Evolutionary conservation across 352 stramenopile species (phyloP).

Genomic region (Phytophthora fragariaefolia): DNA sequence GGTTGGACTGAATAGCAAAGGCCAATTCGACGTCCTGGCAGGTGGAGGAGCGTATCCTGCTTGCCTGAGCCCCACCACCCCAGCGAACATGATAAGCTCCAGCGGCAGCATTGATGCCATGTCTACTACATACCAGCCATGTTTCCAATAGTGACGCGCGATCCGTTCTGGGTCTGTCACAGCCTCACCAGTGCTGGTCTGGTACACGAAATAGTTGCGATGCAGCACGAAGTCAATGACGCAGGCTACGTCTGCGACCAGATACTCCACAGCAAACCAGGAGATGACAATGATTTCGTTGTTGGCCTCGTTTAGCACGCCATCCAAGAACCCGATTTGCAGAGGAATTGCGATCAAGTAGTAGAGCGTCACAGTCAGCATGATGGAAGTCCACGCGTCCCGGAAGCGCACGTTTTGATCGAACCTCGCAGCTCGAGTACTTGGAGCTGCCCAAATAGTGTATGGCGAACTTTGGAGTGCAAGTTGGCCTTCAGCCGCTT

Average conservation of each 20-base stretch:
- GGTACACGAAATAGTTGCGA: slow-evolving; percentile 61
- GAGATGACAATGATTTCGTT: slow-evolving; percentile 34
- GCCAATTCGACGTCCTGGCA: slow-evolving; percentile 31
- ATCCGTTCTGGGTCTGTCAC: slow-evolving; percentile 49
- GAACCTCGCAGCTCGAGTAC: slow-evolving; percentile 12
- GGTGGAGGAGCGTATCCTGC: slow-evolving; percentile 23
- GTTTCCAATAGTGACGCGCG: slow-evolving; percentile 50
- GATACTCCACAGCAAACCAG: slow-evolving; percentile 63
- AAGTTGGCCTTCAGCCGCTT: slow-evolving; percentile 1
- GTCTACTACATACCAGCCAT: slow-evolving; percentile 59
- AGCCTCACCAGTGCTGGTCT: slow-evolving; percentile 45
- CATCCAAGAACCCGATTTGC: slow-evolving; percentile 64
- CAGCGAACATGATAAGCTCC: slow-evolving; percentile 48
- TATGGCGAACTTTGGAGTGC: slow-evolving; percentile 12
- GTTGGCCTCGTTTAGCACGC: slow-evolving; percentile 42
- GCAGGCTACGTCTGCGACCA: slow-evolving; percentile 52
- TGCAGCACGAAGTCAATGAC: slow-evolving; percentile 67
- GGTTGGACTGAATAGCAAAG: slow-evolving; percentile 17
- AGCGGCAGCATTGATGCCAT: slow-evolving; percentile 55
- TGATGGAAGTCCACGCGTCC: slow-evolving; percentile 53
- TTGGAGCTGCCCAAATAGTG: slow-evolving; percentile 25
- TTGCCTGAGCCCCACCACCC: slow-evolving; percentile 25
- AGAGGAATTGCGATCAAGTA: slow-evolving; percentile 65
- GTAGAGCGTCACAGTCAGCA: slow-evolving; percentile 65
- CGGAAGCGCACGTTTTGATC: slow-evolving; percentile 48